These are phyloP conservation scores for Claviceps sorghi DNA, from an alignment of 2,329 filamentous ascomycete species.

Conservation along the genomic window DNA sequence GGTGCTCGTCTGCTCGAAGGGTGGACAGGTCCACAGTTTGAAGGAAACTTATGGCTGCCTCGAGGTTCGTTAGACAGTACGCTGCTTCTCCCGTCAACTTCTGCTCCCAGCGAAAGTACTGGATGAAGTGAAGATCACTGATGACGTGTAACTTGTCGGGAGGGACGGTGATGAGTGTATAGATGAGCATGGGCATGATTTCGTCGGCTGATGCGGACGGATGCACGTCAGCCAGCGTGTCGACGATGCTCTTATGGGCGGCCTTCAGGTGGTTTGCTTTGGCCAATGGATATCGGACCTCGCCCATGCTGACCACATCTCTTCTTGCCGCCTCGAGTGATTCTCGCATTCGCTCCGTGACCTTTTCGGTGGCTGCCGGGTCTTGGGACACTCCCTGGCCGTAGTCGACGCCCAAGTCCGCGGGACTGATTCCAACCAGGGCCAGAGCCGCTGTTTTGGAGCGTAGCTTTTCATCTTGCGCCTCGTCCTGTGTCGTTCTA, in stretches of 20 bases:
- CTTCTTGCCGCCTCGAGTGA: conserved; percentile 55
- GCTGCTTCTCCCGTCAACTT: conserved; percentile 89
- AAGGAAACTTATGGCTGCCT: conserved; percentile 86
- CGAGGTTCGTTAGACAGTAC: conserved; percentile 90
- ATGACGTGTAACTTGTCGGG: conserved; percentile 77
- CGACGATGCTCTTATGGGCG: conserved; percentile 87
- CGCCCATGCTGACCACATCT: conserved; percentile 67
- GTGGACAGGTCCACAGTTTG: conserved; percentile 91
- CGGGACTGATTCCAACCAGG: conserved; percentile 79
- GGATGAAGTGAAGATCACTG: conserved; percentile 90
- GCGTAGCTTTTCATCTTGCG: conserved; percentile 82
- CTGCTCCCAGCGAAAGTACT: conserved; percentile 70
- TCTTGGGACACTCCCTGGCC: conserved; percentile 41
- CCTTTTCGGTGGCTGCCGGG: conserved; percentile 42
- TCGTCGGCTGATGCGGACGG: conserved; percentile 87
- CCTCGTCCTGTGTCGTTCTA: conserved; percentile 81
- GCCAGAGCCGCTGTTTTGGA: conserved; percentile 85
- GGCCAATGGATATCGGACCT: conserved; percentile 74
- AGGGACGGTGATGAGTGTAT: conserved; percentile 80
- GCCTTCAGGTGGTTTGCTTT: conserved; percentile 81
- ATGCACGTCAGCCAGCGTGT: conserved; percentile 56
- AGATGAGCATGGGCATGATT: conserved; percentile 92
- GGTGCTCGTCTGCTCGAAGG: conserved; percentile 63
- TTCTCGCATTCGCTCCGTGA: conserved; percentile 52
- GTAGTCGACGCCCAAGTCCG: conserved; percentile 68